Base-by-base conservation (phyloP, 2,329 filamentous ascomycete species). In the Massarina eburnea region DNA sequence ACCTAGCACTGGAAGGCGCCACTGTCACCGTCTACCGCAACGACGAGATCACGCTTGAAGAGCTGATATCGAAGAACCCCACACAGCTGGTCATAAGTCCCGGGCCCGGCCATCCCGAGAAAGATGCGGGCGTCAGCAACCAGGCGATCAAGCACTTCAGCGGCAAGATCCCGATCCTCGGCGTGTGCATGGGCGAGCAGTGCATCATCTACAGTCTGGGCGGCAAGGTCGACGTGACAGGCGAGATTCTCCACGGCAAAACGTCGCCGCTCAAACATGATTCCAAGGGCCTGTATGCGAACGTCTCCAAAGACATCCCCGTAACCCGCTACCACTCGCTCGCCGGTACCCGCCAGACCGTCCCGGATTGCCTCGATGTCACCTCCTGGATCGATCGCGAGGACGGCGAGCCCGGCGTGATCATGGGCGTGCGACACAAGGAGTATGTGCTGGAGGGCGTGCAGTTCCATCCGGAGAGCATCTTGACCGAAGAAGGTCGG, bases 121-220 rank as follows among this genome's bases (percentile, higher is more conserved):
- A 85, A 38, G 95, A 99, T 73, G 91, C 94, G 17, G 95, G 94
- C 45, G 83, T 99, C 63, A 96, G 91, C 71, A 90, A 90, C 66
- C 89, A 89, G 71, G 91, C 90, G 33, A 96, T 99, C 64, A 80
- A 84, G 60, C 80, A 96, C 70, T 99, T 97, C 71, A 84, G 87
- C 22, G 94, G 94, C 57, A 97, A 96, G 73, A 89, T 99, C 39
- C 94, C 94, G 9, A 84, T 99, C 12, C 82, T 99, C 41, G 94
- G 94, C n/a, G 94, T 99, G 22, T 99, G 94, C 67, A 97, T 99
- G 92, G 94, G 94, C 58, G 86, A 96, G 84, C 94, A 99, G 77
- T 99, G 94, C 72, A 97, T 99, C 55, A 92, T 95, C 67, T 88
- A 94, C 43, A 85, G 90, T 24, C 97, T 95, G 64, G 94, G 94